Conservation (phyloP, 805 yeast species). For the Nematodospora valgi region DNA sequence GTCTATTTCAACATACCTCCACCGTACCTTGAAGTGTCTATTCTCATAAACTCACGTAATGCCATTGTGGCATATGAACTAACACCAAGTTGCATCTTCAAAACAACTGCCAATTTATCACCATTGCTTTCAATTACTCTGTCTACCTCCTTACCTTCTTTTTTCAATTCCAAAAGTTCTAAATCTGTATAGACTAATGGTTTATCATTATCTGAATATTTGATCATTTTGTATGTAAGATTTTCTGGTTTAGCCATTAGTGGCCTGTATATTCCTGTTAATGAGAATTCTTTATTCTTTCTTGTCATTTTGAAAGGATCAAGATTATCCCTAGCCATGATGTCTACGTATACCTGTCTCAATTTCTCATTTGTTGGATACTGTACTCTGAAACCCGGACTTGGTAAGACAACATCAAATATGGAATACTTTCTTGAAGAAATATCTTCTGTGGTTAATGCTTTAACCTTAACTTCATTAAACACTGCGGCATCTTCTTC, state of each 20-base stretch:
- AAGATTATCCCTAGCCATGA: conserved; percentile 78
- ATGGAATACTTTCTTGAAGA: conserved; percentile 57
- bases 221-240: conserved; percentile 58
- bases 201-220: conserved; percentile 58
- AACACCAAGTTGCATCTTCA: conserved; percentile 74
- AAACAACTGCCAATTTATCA: conserved; percentile 60
- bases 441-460: conserved; percentile 72
- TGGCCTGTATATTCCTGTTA: conserved; percentile 85
- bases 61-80: conserved; percentile 99
- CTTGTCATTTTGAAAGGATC: conserved; percentile 85
- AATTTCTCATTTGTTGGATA: conserved; percentile 73
- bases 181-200: conserved; percentile 79
- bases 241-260: conserved; percentile 63
- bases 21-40: conserved; percentile 53
- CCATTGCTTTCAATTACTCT: conserved; percentile 22
- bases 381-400: conserved; percentile 90
- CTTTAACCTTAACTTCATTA: conserved; percentile 61
- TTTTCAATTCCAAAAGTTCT: conserved; percentile 34
- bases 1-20: conserved; percentile 4
- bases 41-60: conserved; percentile 81
- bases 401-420: conserved; percentile 87
- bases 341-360: conserved; percentile 57
- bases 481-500: conserved; percentile 68
- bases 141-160: conserved; percentile 17
- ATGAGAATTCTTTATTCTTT: conserved; percentile 81